phyloP scores from a whole-genome alignment of 1,284 basidiomycete species.

The Lentinula novae-zelandiae region DNA sequence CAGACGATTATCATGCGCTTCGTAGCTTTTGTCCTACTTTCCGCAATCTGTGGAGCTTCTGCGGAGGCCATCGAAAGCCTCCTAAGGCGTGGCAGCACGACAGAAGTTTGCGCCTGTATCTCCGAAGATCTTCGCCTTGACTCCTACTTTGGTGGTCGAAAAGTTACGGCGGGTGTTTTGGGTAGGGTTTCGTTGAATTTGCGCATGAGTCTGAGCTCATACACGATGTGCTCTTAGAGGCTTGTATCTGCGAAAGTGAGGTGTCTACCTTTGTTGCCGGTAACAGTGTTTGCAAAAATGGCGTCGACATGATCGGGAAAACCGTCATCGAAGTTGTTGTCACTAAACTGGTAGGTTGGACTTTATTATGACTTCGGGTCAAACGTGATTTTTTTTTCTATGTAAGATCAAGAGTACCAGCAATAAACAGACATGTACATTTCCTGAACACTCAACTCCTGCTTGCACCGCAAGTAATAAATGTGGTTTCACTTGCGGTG shows the following conservation, averaged over 20 bases:
- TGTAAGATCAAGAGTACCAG: constrained; percentile 13
- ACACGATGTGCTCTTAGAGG: not conserved
- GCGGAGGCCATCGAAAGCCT: constrained; percentile 12
- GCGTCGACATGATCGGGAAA: not conserved
- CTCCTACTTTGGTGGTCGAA: not conserved
- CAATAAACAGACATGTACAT: constrained; percentile 15
- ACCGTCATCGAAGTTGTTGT: not conserved
- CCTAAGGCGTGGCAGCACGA: not conserved
- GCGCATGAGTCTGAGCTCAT: not conserved
- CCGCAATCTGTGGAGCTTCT: not conserved
- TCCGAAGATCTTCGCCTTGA: not conserved
- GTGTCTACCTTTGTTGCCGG: not conserved
- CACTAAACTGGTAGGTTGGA: not conserved
- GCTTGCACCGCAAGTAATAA: constrained; percentile 13
- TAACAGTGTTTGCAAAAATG: not conserved
- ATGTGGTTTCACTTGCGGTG: constrained; percentile 20
- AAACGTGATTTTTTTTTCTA: not conserved
- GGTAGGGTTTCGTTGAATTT: not conserved
- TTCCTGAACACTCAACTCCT: constrained; percentile 15
- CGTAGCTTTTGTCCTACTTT: not conserved
- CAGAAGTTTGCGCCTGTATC: constrained; percentile 10
- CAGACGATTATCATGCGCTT: not conserved
- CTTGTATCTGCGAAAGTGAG: constrained; percentile 11
- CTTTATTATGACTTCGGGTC: too few species aligned
- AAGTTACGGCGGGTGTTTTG: not conserved